Evolutionary conservation across 306 rosid species (phyloP).

Genomic region (Lithocarpus polystachyus): DNA sequence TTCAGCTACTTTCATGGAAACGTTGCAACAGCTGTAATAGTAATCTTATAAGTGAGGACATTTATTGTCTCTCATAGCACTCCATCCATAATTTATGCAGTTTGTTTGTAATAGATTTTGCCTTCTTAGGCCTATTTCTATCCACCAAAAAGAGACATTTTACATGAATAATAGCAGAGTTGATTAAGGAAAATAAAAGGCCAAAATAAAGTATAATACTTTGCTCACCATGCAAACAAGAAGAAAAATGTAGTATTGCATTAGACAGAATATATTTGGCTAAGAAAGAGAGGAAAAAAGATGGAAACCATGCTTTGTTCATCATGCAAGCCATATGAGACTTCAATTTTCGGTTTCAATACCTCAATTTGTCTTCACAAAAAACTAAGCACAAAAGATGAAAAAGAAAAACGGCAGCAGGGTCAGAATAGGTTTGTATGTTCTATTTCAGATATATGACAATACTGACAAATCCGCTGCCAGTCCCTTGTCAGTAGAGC

Average conservation of each 20-base stretch:
- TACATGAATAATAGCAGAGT: not conserved
- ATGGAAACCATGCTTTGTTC: not conserved
- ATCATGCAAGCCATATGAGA: not conserved
- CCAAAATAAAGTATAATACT: not conserved
- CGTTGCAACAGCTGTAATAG: slow-evolving; percentile 20
- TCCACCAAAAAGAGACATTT: not conserved
- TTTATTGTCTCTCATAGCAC: not conserved
- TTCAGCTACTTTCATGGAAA: slow-evolving; percentile 10
- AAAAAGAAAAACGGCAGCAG: too few species aligned
- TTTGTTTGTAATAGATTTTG: slow-evolving; percentile 12
- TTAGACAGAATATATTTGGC: not conserved
- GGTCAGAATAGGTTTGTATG: too few species aligned
- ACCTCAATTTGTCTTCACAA: not conserved
- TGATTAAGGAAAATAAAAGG: not conserved
- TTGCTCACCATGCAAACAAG: not conserved
- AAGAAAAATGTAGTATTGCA: not conserved
- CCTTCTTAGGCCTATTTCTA: not conserved
- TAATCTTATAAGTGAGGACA: slow-evolving; percentile 17
- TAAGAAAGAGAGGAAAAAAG: too few species aligned
- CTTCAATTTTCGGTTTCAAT: not conserved
- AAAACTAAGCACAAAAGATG: not conserved
- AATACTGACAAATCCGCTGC: too few species aligned
- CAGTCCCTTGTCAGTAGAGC: too few species aligned
- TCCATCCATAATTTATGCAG: not conserved
- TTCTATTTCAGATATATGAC: too few species aligned